These are phyloP conservation scores for Pulveroboletus ravenelii DNA, from an alignment of 768 basidiomycete genomes.

Conservation along the genomic window DNA sequence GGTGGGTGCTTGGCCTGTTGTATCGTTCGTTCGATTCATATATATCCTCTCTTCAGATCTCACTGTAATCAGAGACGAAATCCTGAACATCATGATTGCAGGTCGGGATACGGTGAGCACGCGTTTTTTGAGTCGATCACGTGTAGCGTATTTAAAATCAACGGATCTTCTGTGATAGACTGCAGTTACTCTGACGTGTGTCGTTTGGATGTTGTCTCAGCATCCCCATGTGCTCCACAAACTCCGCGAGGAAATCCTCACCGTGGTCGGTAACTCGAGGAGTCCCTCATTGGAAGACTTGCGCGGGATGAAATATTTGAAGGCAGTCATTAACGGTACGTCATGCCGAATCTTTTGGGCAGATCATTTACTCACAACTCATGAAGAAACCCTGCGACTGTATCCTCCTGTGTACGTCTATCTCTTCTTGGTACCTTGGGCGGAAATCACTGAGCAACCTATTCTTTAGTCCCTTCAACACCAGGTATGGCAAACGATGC, in stretches of 20 bases:
- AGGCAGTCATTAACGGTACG: conserved; percentile 36
- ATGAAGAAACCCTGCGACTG: conserved; percentile 27
- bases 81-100: conserved; percentile 35
- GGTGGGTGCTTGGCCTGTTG: conserved; percentile 8
- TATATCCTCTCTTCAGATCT: conserved; percentile 20
- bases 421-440: not conserved
- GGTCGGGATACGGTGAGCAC: conserved; percentile 31
- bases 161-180: conserved; percentile 17
- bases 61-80: conserved; percentile 32
- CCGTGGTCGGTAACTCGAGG: conserved; percentile 23
- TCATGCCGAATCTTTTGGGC: not conserved
- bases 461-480: conserved; percentile 24
- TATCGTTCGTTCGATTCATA: not conserved
- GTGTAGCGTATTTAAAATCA: not conserved
- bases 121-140: not conserved
- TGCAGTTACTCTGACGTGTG: conserved; percentile 28
- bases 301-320: conserved; percentile 37
- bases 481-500: conserved; percentile 6
- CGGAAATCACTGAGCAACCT: not conserved
- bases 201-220: conserved; percentile 25
- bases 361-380: conserved; percentile 1
- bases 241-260: conserved; percentile 30
- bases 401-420: conserved; percentile 29
- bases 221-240: conserved; percentile 27
- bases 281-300: conserved; percentile 31